Percentiles rank a stretch among this genome's conserved stretches.
phyloP scores from a whole-genome alignment of 2,329 filamentous ascomycete genomes.

The Beauveria caledonica region DNA sequence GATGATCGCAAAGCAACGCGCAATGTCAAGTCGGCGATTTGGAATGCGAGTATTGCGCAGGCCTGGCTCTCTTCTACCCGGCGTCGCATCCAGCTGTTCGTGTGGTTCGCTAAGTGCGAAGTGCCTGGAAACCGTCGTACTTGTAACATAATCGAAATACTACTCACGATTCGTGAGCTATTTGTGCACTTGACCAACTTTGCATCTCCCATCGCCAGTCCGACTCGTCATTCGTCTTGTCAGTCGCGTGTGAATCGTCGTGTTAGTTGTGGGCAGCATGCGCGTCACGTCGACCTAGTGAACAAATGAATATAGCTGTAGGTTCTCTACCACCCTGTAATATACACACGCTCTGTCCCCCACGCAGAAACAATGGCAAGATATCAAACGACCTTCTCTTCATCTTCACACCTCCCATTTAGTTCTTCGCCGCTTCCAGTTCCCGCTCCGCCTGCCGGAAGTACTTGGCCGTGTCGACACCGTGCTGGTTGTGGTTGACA shows the following conservation, averaged over 20 bases:
- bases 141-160: too few relatives aligned
- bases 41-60: too few relatives aligned
- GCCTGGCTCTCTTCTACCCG: too few relatives aligned
- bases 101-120: not conserved
- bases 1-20: too few relatives aligned
- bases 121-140: not conserved
- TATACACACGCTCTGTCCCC: conserved; percentile 10
- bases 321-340: conserved; percentile 4
- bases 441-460: conserved; percentile 93
- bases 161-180: not conserved
- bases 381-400: not conserved
- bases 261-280: not conserved
- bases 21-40: too few relatives aligned
- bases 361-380: not conserved
- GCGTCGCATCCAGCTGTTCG: too few relatives aligned
- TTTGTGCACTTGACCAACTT: not conserved
- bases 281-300: not conserved
- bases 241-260: not conserved
- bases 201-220: not conserved
- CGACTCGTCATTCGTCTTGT: not conserved
- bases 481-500: conserved; percentile 92
- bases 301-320: conserved; percentile 3
- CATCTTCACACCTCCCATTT: not conserved
- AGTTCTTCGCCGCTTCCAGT: conserved; percentile 62
- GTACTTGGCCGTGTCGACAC: conserved; percentile 97